Evolutionary conservation across 1,284 basidiomycete genomes (phyloP), one percentile per base, ranked within the genome.

Genomic region (Kwoniella shivajii): DNA sequence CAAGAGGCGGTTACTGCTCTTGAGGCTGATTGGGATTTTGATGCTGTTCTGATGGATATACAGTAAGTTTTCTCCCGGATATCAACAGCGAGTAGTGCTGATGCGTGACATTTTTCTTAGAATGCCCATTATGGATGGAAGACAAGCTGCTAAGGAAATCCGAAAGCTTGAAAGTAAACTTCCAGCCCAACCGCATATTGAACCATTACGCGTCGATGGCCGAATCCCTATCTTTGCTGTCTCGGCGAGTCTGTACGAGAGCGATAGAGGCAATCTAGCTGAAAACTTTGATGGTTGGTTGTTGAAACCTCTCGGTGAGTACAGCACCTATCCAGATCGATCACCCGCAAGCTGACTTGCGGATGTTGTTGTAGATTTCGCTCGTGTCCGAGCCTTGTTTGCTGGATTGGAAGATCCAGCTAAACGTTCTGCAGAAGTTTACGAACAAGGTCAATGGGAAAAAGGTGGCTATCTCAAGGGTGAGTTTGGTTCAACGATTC

Each of bases 191-290:
- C 37, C 13, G 20, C 61, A 39, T 26, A 62, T 55, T 50, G 51
- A 61, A 43, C 54, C 59, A 1, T n/a, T 72, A 56, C 72, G 77
- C 18, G 76, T 89, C 18, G 88, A 90, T 67, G 84, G 76, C 0
- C 82, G 88, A 5, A 85, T 92, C 43, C 89, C 89, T 2, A 89
- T 92, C 54, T 86, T 93, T 64, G 90, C 88, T 4, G 89, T 93
- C 4, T 90, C 88, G 10, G 89, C 89, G 0, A 90, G 88, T 4
- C 78, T 92, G 24, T 78, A 81, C 34, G 87, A 89, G 64, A 76
- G 79, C 26, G 86, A 89, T 71, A 80, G 85, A 2, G 76, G 81
- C 0, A 83, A 86, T 57, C 80, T 92, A 58, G 76, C 79, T 5
- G 75, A 80, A 22, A 85, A 89, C 42, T 84, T 92, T 76, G 89